Percentiles rank a stretch among this genome's conserved stretches.
phyloP scores from a whole-genome alignment of 768 basidiomycete species.

The Lepiota venenata region DNA sequence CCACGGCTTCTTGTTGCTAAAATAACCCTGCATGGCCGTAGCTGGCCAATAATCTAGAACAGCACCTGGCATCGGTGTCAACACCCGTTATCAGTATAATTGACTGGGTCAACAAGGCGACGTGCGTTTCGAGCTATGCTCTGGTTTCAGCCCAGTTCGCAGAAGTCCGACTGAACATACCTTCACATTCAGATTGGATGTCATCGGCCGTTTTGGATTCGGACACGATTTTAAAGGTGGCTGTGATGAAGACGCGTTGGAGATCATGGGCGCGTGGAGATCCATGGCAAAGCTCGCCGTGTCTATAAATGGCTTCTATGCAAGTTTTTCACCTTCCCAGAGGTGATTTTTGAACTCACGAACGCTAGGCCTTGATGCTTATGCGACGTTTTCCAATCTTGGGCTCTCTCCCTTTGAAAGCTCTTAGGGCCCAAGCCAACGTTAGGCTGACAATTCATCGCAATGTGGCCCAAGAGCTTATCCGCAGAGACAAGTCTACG shows the following conservation, averaged over 20 bases:
- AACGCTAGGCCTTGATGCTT: conserved; percentile 17
- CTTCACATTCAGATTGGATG: too few species aligned
- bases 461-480: too few species aligned
- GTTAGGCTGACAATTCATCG: not conserved
- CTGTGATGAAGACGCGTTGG: conserved; percentile 23
- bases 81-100: too few species aligned
- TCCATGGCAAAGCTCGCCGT: conserved; percentile 19
- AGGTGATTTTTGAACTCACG: not conserved
- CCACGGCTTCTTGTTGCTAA: too few species aligned
- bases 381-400: conserved; percentile 25
- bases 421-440: conserved; percentile 17
- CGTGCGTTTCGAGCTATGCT: conserved; percentile 11
- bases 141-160: conserved; percentile 13
- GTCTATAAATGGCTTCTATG: conserved; percentile 7
- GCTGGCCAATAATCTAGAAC: too few species aligned
- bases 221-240: conserved; percentile 31
- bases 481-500: too few species aligned
- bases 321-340: not conserved
- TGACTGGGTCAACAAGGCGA: too few species aligned
- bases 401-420: conserved; percentile 16
- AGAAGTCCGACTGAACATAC: not conserved
- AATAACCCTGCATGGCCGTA: too few species aligned
- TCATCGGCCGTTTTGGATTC: conserved; percentile 17
- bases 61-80: too few species aligned
- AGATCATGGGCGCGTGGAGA: conserved; percentile 24